A percentile compares a stretch with the other conserved stretches of the same genome.
These are phyloP conservation scores for Isoetes taiwanensis DNA, from an alignment of 75 land plant genomes.

Conservation along the genomic window DNA sequence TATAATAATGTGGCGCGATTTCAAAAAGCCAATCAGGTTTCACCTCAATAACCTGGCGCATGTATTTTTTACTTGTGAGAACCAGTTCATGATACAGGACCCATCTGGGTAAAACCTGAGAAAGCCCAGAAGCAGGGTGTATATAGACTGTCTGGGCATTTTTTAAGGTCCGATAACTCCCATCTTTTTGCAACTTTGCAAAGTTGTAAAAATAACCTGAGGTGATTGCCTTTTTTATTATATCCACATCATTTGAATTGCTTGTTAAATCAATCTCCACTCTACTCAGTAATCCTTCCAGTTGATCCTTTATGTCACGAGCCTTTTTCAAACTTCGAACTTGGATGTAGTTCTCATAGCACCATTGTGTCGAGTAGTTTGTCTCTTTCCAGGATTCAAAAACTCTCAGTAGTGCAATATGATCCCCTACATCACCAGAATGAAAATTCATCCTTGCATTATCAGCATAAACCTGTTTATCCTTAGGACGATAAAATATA, in stretches of 20 bases:
- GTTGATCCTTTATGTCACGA: neutral
- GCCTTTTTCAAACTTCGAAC: neutral
- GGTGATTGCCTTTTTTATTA: neutral
- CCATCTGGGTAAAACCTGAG: neutral
- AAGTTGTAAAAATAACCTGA: neutral
- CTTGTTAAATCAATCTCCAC: conserved; percentile 1
- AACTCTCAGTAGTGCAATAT: neutral
- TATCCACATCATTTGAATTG: conserved; percentile 1
- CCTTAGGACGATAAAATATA: conserved; percentile 5
- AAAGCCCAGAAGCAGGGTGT: neutral
- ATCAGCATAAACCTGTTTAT: conserved; percentile 4
- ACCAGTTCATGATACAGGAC: conserved; percentile 1
- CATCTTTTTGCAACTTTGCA: neutral
- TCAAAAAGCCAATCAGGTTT: neutral
- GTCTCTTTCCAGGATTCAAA: neutral
- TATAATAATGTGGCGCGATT: conserved; percentile 3
- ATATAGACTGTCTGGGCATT: neutral
- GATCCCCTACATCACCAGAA: neutral
- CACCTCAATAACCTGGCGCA: neutral
- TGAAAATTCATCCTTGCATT: neutral
- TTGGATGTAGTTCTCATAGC: conserved; percentile 6
- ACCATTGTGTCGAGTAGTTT: neutral
- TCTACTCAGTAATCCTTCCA: neutral
- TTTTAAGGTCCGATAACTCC: neutral
- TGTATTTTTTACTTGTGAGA: conserved; percentile 1